Base-by-base conservation (phyloP, 2,329 filamentous ascomycete genomes). In the Botrytis aclada region DNA sequence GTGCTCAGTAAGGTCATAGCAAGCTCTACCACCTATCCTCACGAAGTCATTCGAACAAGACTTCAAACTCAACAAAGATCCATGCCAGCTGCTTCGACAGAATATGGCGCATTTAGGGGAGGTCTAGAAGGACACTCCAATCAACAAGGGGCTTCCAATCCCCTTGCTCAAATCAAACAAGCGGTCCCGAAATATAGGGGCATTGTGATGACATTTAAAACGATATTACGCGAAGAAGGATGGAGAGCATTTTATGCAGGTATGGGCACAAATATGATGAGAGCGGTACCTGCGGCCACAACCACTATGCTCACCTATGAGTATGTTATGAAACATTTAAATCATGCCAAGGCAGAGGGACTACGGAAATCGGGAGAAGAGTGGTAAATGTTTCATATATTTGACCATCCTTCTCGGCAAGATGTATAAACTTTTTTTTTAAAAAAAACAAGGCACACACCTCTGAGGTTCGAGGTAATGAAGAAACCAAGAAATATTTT, bases 281-380 rank as follows among this genome's bases (percentile, higher is more conserved):
- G 96, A 72, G 96, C 96, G 12, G 92, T 99, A 20, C 96, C 96
- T 45, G 94, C 96, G 34, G 95, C 96, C 32, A 97, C 97, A 79
- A 97, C 97, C 39, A 99, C 96, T 4, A 97, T 99, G 92, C 86
- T 98, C 80, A 98, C 95, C 20, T 99, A 97, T 80, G 96, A 99
- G 83, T 96, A 92, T 77, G 81, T 92, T 73, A 80, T 81, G 75
- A 78, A 75, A 62, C 63, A 79, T 39, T 74, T 81, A 7, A 77
- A 77, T 43, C 73, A 78, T 47, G 74, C 77, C 18, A 80, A 76
- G 69, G 67, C 74, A 41, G 80, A 80, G 66, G 78, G 78, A 37
- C 71, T 71, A 66, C 74, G 74, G 65, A 79, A 79, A 74, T 74
- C 74, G 61, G 72, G 62, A 60, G 58, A 61, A n/a, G 73, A 56